These are phyloP conservation scores for Salix viminalis DNA, from an alignment of 345 rosid genomes.

Conservation along the genomic window DNA sequence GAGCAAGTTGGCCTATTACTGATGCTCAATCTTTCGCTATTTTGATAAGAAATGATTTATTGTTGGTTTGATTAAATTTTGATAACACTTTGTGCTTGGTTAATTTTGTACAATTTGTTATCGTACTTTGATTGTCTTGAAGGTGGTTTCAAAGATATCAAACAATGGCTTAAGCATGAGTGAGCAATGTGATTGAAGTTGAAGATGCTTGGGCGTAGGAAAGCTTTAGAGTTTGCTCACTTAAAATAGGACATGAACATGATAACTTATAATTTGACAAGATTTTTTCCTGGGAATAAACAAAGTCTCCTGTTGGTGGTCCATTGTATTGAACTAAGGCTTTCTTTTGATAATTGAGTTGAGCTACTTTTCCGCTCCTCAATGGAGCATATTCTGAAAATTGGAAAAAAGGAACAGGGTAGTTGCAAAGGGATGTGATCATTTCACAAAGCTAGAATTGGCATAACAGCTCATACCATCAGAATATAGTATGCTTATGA, in stretches of 20 bases:
- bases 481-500: not conserved
- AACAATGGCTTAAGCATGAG: not conserved
- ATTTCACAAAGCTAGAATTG: not conserved
- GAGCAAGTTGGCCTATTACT: constrained; percentile 37
- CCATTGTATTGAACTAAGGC: not conserved
- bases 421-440: not conserved
- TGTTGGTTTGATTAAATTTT: not conserved
- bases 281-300: not conserved
- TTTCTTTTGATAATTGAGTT: not conserved
- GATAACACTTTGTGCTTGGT: not conserved
- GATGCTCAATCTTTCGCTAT: not conserved
- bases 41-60: not conserved
- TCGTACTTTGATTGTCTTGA: not conserved
- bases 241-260: not conserved
- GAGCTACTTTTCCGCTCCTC: not conserved
- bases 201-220: not conserved
- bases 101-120: not conserved
- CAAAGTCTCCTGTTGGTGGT: not conserved
- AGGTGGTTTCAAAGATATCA: not conserved
- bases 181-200: not conserved
- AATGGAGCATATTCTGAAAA: not conserved
- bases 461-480: not conserved
- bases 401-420: not conserved
- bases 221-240: not conserved
- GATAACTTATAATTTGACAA: not conserved